Evolutionary conservation across 2,329 filamentous ascomycete genomes (phyloP), one percentile per base, ranked within the genome.

Genomic region (Aspergillus udagawae): DNA sequence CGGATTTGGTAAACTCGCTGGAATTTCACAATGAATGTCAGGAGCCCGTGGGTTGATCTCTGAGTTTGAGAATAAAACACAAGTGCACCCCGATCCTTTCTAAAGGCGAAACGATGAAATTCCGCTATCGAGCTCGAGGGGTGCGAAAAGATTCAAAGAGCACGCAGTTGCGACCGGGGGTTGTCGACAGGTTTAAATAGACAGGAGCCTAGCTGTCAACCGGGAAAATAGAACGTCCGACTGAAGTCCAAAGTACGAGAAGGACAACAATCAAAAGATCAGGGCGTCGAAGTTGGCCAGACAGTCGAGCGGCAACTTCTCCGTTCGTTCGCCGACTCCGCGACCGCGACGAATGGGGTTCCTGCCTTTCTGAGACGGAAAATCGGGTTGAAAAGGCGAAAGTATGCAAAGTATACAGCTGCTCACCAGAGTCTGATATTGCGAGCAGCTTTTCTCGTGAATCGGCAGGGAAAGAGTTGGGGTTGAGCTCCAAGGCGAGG

Each of bases 281-380:
- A 32, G 21, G 44, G 54, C 47, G 32, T 53, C 44, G 17, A 42
- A 45, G 21, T 56, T 53, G 53, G 44, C 49, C 51, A 58, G 53
- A 23, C 52, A 55, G 45, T 49, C 54, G 51, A 50, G 52, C 59
- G 59, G 53, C 57, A 32, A 23, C 44, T 59, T 52, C 58, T 61
- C 56, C 57, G 57, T 50, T 58, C 32, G 54, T 57, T 61, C 53
- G 62, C 57, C 62, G 53, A 64, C 59, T 65, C 60, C 60, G 60
- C 55, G 58, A 58, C 53, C 54, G 57, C 60, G 53, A 62, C 55
- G 51, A 51, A 51, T 49, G 27, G 23, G 25, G 52, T 41, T 23
- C 44, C 44, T 47, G 44, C 20, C 21, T 47, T 47, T 27, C 21
- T 10, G 3, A 48, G 47, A 53, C 25, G 21, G 28, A n/a, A 29